A percentile compares a stretch with the other conserved stretches of the same genome.
These are phyloP conservation scores for Pichia sporocuriosa DNA, from an alignment of 805 yeast genomes.

Conservation along the genomic window DNA sequence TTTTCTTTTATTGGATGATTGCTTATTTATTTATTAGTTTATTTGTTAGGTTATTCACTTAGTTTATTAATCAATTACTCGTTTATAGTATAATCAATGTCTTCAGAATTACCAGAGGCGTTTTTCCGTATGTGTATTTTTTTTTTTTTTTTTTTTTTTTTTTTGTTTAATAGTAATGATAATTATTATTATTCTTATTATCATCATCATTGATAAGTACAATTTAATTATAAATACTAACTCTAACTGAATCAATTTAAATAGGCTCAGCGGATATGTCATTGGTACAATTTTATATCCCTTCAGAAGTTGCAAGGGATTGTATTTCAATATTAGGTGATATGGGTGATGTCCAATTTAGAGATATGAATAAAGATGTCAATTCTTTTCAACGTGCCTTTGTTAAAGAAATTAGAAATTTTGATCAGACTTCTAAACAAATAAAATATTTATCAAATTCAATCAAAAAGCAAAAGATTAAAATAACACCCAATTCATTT, in stretches of 20 bases:
- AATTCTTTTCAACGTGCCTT: conserved; percentile 85
- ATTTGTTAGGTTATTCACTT: no score
- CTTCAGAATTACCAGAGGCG: no score
- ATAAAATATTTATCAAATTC: conserved; percentile 47
- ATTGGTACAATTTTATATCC: conserved; percentile 82
- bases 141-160: no score
- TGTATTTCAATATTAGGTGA: conserved; percentile 83
- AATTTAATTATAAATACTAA: no score
- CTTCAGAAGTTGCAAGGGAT: conserved; percentile 84
- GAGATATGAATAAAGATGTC: conserved; percentile 78
- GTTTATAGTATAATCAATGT: no score
- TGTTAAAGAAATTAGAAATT: conserved; percentile 76
- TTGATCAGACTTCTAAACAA: conserved; percentile 88
- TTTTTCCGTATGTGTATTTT: conserved; percentile 19
- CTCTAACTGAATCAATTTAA: not conserved
- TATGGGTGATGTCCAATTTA: conserved; percentile 76
- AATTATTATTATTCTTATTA: no score
- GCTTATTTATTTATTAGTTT: no score
- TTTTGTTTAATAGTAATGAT: no score
- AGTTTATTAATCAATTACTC: no score
- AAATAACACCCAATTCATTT: conserved; percentile 21
- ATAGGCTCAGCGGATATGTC: conserved; percentile 95
- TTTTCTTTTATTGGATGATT: no score
- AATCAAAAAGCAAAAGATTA: conserved; percentile 43
- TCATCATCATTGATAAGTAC: no score